These are phyloP conservation scores for Nakataea oryzae DNA, from an alignment of 2,329 filamentous ascomycete species.

Conservation along the genomic window DNA sequence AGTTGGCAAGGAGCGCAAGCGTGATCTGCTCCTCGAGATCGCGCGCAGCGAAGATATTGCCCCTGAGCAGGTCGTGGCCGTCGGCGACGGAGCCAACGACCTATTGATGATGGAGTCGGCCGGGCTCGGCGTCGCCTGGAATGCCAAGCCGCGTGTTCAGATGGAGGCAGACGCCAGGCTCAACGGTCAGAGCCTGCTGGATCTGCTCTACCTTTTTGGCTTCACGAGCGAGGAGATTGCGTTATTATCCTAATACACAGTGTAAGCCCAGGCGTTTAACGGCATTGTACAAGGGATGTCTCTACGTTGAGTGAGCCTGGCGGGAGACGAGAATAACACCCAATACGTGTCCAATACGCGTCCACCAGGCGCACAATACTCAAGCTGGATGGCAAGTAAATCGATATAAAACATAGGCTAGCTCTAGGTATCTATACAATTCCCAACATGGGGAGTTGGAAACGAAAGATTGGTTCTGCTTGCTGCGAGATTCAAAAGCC, in stretches of 20 bases:
- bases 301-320: too few relatives aligned
- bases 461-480: background rate
- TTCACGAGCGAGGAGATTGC: slow-evolving; percentile 56
- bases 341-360: background rate
- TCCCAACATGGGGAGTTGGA: background rate
- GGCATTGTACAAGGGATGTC: too few relatives aligned
- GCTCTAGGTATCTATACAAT: background rate
- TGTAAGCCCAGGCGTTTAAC: too few relatives aligned
- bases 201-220: slow-evolving; percentile 66
- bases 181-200: slow-evolving; percentile 60
- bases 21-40: slow-evolving; percentile 60
- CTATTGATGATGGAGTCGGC: slow-evolving; percentile 68
- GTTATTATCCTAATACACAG: slow-evolving; percentile 25
- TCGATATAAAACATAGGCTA: background rate
- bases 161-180: slow-evolving; percentile 62
- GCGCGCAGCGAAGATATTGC: slow-evolving; percentile 56
- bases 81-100: slow-evolving; percentile 78
- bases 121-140: slow-evolving; percentile 71
- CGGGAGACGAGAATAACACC: too few relatives aligned
- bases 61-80: slow-evolving; percentile 57
- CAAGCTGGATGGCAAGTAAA: background rate
- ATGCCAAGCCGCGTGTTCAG: slow-evolving; percentile 75
- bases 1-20: slow-evolving; percentile 67
- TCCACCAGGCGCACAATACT: background rate
- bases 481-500: too few relatives aligned